phyloP scores from a whole-genome alignment of 2,329 filamentous ascomycete genomes.

The Ilyonectria sp. region DNA sequence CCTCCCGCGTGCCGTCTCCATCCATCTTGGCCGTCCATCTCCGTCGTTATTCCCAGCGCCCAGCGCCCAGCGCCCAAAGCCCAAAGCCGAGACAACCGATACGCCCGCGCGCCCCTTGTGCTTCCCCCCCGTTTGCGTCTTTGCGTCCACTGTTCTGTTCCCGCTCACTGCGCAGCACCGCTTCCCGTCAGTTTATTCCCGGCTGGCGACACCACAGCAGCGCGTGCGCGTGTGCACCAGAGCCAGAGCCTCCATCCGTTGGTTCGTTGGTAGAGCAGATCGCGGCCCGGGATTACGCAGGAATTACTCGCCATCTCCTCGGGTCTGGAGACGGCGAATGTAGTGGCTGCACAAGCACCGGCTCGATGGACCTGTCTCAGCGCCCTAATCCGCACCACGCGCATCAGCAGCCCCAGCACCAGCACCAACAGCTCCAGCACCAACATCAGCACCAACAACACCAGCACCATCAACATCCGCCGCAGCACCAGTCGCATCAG shows the following conservation, averaged over 20 bases:
- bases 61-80: slow-evolving; percentile 44
- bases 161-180: not conserved
- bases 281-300: slow-evolving; percentile 16
- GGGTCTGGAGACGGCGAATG: slow-evolving; percentile 27
- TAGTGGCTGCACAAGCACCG: slow-evolving; percentile 25
- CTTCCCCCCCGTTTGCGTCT: slow-evolving; percentile 5
- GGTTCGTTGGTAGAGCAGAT: not conserved
- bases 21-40: slow-evolving; percentile 37
- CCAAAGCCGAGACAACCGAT: slow-evolving; percentile 42
- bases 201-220: slow-evolving; percentile 28
- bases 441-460: slow-evolving; percentile 35
- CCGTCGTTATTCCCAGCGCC: slow-evolving; percentile 52
- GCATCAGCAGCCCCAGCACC: slow-evolving; percentile 36
- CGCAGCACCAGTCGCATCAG: slow-evolving; percentile 36
- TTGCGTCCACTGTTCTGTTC: not conserved
- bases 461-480: slow-evolving; percentile 37
- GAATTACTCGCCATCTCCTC: slow-evolving; percentile 25
- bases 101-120: slow-evolving; percentile 16
- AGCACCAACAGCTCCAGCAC: slow-evolving; percentile 37
- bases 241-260: slow-evolving; percentile 16
- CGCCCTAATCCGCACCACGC: slow-evolving; percentile 47
- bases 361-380: slow-evolving; percentile 48
- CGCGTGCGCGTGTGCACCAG: not conserved
- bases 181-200: slow-evolving; percentile 18
- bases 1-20: slow-evolving; percentile 27